Evolutionary conservation across 352 stramenopile species (phyloP).

Genomic region (Phytophthora pluvialis): DNA sequence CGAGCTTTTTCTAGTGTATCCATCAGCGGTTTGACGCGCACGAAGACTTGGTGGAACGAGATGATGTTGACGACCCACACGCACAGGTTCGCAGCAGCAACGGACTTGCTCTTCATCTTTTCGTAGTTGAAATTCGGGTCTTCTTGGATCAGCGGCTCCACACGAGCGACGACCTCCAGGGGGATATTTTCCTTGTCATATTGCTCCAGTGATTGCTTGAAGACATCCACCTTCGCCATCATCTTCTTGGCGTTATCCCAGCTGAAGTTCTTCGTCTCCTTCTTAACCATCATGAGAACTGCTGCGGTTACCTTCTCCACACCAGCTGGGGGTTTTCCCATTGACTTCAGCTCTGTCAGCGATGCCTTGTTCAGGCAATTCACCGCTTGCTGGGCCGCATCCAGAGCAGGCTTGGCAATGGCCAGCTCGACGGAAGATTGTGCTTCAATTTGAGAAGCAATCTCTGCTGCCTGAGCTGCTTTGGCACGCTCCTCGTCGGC

Average conservation of each 20-base stretch:
- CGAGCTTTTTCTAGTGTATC: slow-evolving; percentile 88
- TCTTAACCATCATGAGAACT: slow-evolving; percentile 93
- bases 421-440: slow-evolving; percentile 77
- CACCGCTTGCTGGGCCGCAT: slow-evolving; percentile 85
- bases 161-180: slow-evolving; percentile 80
- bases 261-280: slow-evolving; percentile 93
- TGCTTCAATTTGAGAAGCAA: slow-evolving; percentile 66
- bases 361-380: slow-evolving; percentile 92
- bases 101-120: slow-evolving; percentile 94
- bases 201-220: slow-evolving; percentile 91
- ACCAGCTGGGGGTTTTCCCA: slow-evolving; percentile 86
- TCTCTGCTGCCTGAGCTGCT: slow-evolving; percentile 69
- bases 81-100: slow-evolving; percentile 91
- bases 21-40: slow-evolving; percentile 95
- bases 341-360: slow-evolving; percentile 89
- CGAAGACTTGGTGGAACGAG: slow-evolving; percentile 92
- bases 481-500: slow-evolving; percentile 84
- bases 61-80: slow-evolving; percentile 96
- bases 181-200: slow-evolving; percentile 94
- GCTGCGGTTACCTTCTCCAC: slow-evolving; percentile 92
- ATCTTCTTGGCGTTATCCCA: slow-evolving; percentile 97
- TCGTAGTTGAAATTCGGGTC: slow-evolving; percentile 94
- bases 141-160: slow-evolving; percentile 85
- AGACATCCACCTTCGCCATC: slow-evolving; percentile 95
- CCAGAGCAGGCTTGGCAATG: slow-evolving; percentile 83